Conservation (phyloP, 129 eudicot species). For the Dittrichia graveolens region DNA sequence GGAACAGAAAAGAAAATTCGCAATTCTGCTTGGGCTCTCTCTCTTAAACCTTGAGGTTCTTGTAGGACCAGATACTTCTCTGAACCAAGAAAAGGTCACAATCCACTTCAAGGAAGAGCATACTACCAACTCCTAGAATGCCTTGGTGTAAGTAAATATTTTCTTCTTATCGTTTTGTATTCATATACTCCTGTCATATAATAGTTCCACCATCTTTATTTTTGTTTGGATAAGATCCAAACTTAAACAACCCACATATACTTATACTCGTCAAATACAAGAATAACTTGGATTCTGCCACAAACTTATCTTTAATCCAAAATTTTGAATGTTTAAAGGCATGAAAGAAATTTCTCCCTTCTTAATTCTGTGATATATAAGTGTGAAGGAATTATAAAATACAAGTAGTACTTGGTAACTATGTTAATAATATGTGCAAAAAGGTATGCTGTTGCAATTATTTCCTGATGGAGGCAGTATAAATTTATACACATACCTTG, state of each 20-base stretch:
- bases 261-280: not conserved
- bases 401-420: not conserved
- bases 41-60: not conserved
- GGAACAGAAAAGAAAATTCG: too few relatives aligned
- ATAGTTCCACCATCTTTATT: not conserved
- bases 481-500: constrained; percentile 2
- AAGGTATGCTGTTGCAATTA: not conserved
- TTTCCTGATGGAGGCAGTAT: not conserved
- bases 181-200: not conserved
- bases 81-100: constrained; percentile 90
- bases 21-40: too few relatives aligned
- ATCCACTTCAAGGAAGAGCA: constrained; percentile 99
- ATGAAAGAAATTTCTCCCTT: constrained; percentile 9
- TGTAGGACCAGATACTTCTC: constrained; percentile 95
- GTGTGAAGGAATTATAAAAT: not conserved
- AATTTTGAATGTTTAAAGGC: not conserved
- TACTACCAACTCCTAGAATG: constrained; percentile 98
- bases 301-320: constrained; percentile 3
- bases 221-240: not conserved
- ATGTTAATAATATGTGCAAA: not conserved
- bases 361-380: not conserved
- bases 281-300: not conserved
- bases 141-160: constrained; percentile 65
- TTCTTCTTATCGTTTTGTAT: not conserved
- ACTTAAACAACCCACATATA: not conserved